A percentile compares a stretch with the other conserved stretches of the same genome.
phyloP scores from a whole-genome alignment of 1,139 yeast species.

The Meyerozyma guilliermondii region DNA sequence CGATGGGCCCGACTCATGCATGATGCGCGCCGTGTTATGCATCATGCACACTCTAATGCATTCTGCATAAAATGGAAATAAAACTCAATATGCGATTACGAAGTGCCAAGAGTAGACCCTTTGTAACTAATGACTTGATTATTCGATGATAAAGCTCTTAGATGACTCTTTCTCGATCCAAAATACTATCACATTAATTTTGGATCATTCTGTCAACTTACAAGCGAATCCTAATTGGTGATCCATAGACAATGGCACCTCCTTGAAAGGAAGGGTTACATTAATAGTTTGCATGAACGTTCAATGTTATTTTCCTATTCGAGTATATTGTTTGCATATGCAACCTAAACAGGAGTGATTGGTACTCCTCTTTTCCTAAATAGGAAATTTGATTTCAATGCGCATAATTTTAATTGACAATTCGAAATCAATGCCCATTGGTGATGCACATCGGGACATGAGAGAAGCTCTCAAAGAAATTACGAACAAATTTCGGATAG shows the following conservation, averaged over 20 bases:
- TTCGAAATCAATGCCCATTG: not conserved
- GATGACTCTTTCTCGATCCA: no score
- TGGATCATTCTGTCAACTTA: no score
- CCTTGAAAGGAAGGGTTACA: not conserved
- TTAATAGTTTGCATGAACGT: constrained; percentile 1
- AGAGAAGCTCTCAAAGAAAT: no score
- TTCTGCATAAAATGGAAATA: not conserved
- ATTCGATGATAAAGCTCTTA: no score
- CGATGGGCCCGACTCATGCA: constrained; percentile 1
- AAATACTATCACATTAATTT: no score
- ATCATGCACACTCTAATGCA: not conserved
- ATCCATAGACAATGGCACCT: not conserved
- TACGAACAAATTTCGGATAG: no score
- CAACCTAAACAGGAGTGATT: not conserved
- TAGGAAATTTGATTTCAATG: constrained; percentile 1
- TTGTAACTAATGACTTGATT: no score
- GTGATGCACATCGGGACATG: not conserved
- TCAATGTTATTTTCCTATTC: not conserved
- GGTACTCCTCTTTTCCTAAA: not conserved
- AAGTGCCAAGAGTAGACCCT: no score
- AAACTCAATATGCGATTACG: not conserved
- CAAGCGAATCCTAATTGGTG: not conserved
- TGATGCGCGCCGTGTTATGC: not conserved
- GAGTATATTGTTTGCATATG: not conserved
- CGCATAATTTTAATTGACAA: not conserved